phyloP scores from a whole-genome alignment of 805 yeast genomes.

The Isabelozyma heimii region DNA sequence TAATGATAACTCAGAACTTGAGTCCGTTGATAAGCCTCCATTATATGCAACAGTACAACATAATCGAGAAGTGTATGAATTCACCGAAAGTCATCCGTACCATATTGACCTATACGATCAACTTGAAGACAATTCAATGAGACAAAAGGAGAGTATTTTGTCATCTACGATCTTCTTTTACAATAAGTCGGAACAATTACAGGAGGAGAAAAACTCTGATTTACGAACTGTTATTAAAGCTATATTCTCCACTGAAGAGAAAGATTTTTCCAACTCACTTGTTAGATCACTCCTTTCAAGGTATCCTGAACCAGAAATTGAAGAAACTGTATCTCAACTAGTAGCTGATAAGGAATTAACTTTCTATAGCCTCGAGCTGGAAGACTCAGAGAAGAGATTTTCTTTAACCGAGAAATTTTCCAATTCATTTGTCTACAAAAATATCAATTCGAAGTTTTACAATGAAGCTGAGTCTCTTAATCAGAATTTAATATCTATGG shows the following conservation, averaged over 20 bases:
- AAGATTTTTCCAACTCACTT: constrained; percentile 41
- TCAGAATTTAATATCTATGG: constrained; percentile 37
- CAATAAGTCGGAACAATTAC: constrained; percentile 10
- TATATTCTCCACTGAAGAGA: constrained; percentile 54
- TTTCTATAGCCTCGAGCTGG: constrained; percentile 39
- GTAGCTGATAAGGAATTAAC: constrained; percentile 57
- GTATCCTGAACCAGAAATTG: constrained; percentile 45
- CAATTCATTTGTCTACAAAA: constrained; percentile 34
- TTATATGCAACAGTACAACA: constrained; percentile 42
- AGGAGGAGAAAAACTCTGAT: constrained; percentile 21
- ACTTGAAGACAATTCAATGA: constrained; percentile 59
- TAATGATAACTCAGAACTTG: constrained; percentile 38
- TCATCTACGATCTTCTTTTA: constrained; percentile 44
- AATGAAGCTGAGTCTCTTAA: constrained; percentile 47
- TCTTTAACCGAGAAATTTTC: constrained; percentile 53
- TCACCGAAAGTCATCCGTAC: constrained; percentile 6
- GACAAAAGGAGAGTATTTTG: constrained; percentile 62
- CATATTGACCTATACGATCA: constrained; percentile 35
- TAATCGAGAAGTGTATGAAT: constrained; percentile 45
- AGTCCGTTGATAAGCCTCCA: constrained; percentile 29
- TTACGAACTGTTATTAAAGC: constrained; percentile 49
- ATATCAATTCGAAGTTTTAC: constrained; percentile 37
- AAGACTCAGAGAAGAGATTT: constrained; percentile 44
- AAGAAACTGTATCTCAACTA: constrained; percentile 49
- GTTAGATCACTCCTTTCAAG: constrained; percentile 47